Percentiles rank a stretch among this genome's conserved stretches.
These are phyloP conservation scores for Eutreptiella sp. DNA, from an alignment of 208 protist species.

Conservation along the genomic window DNA sequence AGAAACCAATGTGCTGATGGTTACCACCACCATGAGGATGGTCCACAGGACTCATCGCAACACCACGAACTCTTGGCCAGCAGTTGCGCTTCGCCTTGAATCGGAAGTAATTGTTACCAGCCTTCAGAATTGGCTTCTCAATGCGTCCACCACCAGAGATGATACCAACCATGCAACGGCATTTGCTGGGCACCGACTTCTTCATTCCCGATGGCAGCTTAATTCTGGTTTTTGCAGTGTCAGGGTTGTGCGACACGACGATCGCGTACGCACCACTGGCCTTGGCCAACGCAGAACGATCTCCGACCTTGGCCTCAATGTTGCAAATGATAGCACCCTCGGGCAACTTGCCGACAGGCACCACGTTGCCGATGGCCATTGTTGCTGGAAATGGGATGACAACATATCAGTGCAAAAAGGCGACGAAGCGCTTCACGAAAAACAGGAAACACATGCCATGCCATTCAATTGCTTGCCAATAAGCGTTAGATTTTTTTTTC, in stretches of 20 bases:
- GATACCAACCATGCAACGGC: slow-evolving; percentile 96
- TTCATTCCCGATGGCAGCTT: slow-evolving; percentile 97
- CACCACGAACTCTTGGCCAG: slow-evolving; percentile 98
- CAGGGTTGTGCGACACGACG: slow-evolving; percentile 92
- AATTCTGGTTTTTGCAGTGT: slow-evolving; percentile 91
- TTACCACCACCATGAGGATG: slow-evolving; percentile 99
- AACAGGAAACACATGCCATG: too few relatives aligned
- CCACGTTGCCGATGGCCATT: slow-evolving; percentile 96
- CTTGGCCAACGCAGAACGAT: slow-evolving; percentile 88
- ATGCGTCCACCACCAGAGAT: slow-evolving; percentile 97
- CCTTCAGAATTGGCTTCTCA: slow-evolving; percentile 99
- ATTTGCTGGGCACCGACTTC: slow-evolving; percentile 84
- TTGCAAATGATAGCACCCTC: slow-evolving; percentile 99
- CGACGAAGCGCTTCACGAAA: too few relatives aligned
- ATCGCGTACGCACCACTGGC: slow-evolving; percentile 94
- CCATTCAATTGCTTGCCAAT: too few relatives aligned
- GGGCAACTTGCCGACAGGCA: slow-evolving; percentile 91
- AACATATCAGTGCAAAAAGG: too few relatives aligned
- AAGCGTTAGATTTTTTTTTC: too few relatives aligned
- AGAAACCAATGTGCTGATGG: slow-evolving; percentile 99
- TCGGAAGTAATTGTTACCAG: slow-evolving; percentile 95
- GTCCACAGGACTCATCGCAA: slow-evolving; percentile 97
- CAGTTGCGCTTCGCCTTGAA: slow-evolving; percentile 97
- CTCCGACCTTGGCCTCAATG: slow-evolving; percentile 92
- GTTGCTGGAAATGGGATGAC: too few relatives aligned